Evolutionary conservation across 148 eudicot species (phyloP).

Genomic region (Diospyros kaki): DNA sequence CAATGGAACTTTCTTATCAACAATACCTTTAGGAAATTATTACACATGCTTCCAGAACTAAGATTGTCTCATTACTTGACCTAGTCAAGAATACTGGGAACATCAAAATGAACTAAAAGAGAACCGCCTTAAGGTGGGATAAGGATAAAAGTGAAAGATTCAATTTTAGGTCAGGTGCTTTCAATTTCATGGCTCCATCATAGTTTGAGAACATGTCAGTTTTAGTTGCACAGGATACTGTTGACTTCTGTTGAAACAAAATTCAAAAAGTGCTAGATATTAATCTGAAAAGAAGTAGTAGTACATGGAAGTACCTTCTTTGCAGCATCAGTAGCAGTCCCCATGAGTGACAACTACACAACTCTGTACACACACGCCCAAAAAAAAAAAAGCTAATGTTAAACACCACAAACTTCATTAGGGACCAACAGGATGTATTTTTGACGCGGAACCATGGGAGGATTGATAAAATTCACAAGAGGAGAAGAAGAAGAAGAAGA

Average conservation of each 20-base stretch:
- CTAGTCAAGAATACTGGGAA: neutral
- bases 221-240: neutral
- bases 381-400: neutral
- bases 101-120: neutral
- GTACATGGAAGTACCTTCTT: constrained; percentile 5
- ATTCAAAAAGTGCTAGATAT: neutral
- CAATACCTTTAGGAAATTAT: neutral
- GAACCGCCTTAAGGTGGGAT: neutral
- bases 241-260: neutral
- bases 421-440: neutral
- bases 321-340: constrained; percentile 20
- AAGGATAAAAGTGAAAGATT: neutral
- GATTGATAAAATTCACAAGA: too few relatives aligned
- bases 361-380: neutral
- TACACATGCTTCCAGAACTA: neutral
- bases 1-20: neutral
- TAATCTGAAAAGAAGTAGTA: neutral
- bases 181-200: neutral
- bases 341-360: constrained; percentile 14
- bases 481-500: too few relatives aligned
- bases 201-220: neutral
- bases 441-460: neutral
- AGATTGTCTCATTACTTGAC: neutral
- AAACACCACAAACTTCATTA: neutral
- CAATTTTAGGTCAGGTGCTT: constrained; percentile 1